Conservation (phyloP, 805 yeast species). For the Candida silvatica region DNA sequence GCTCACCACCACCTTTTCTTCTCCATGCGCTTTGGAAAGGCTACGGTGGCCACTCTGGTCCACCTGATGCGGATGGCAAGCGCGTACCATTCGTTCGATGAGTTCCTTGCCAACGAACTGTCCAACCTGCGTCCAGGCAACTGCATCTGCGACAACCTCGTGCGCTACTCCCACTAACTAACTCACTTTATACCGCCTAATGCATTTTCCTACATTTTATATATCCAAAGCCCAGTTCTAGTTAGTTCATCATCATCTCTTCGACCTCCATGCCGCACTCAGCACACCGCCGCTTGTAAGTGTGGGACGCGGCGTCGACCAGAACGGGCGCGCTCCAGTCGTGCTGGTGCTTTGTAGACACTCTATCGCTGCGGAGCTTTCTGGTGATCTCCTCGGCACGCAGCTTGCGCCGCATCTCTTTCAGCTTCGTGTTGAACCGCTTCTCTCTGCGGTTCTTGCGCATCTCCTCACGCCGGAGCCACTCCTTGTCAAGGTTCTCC, state of each 20-base stretch:
- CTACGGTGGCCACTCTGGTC: constrained; percentile 13
- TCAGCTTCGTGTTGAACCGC: constrained; percentile 66
- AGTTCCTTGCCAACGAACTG: constrained; percentile 10
- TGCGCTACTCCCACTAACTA: constrained; percentile 4
- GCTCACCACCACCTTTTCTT: too few relatives aligned
- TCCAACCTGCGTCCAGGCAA: constrained; percentile 8
- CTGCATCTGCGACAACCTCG: constrained; percentile 15
- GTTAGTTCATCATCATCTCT: constrained; percentile 44
- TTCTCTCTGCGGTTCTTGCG: constrained; percentile 69
- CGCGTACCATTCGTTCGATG: constrained; percentile 14
- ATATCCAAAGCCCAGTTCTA: background rate
- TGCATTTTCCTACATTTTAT: background rate
- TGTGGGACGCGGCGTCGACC: constrained; percentile 17
- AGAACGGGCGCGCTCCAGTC: constrained; percentile 57
- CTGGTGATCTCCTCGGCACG: constrained; percentile 87
- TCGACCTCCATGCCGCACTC: constrained; percentile 82
- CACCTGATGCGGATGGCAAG: constrained; percentile 16
- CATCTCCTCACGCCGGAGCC: constrained; percentile 72
- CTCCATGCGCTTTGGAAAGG: too few relatives aligned
- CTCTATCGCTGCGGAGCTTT: constrained; percentile 48
- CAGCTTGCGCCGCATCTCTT: constrained; percentile 84
- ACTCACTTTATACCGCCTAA: too few relatives aligned
- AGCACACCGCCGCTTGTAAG: constrained; percentile 54
- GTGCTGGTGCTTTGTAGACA: constrained; percentile 53
- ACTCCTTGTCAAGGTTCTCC: constrained; percentile 85